phyloP scores from a whole-genome alignment of 371 early-diverging fungal genomes.

The Conidiobolus coronatus region DNA sequence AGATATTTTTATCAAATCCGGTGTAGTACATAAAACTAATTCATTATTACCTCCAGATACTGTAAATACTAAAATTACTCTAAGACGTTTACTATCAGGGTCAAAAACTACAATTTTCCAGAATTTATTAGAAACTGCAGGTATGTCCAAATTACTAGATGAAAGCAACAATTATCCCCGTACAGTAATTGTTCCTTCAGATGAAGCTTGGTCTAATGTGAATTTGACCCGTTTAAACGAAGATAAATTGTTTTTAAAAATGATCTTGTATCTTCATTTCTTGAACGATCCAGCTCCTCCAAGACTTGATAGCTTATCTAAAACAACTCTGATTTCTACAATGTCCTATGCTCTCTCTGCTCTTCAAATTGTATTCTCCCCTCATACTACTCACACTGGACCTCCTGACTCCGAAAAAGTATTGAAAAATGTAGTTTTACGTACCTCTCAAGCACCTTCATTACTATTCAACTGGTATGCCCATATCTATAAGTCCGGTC shows the following conservation, averaged over 20 bases:
- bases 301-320: background rate
- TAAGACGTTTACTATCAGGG: background rate
- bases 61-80: background rate
- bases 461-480: background rate
- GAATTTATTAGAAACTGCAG: background rate
- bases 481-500: background rate
- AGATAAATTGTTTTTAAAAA: background rate
- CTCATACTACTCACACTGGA: background rate
- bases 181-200: background rate
- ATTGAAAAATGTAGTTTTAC: background rate
- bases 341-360: background rate
- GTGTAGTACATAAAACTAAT: background rate
- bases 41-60: background rate
- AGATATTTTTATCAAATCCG: background rate
- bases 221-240: background rate
- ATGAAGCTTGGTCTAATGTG: background rate
- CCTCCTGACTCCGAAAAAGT: background rate
- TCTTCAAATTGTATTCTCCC: background rate
- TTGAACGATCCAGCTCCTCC: background rate
- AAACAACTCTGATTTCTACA: background rate
- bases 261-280: constrained; percentile 1
- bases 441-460: background rate
- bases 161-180: background rate
- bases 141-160: background rate
- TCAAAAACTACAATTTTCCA: background rate